phyloP scores from a whole-genome alignment of 805 yeast species.

The Candida manassasensis region DNA sequence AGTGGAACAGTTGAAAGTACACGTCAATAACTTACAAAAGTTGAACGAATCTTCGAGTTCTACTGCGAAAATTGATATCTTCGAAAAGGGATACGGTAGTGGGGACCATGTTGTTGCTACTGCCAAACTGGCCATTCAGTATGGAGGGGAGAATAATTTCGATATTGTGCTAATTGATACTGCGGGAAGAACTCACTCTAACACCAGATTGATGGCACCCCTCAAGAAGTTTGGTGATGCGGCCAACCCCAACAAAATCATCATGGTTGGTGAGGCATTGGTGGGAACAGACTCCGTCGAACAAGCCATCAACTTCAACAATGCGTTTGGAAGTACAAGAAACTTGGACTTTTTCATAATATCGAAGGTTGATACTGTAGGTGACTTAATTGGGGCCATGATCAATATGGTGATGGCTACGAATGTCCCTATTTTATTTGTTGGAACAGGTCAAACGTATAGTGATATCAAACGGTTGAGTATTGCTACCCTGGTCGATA shows the following conservation, averaged over 20 bases:
- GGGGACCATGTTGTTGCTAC: slow-evolving; percentile 91
- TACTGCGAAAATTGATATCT: slow-evolving; percentile 58
- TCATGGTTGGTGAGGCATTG: slow-evolving; percentile 97
- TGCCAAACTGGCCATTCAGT: slow-evolving; percentile 84
- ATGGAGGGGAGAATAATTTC: slow-evolving; percentile 62
- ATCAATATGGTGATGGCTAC: slow-evolving; percentile 97
- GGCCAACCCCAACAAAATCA: slow-evolving; percentile 92
- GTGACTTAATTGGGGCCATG: slow-evolving; percentile 93
- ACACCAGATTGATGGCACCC: slow-evolving; percentile 92
- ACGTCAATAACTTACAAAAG: slow-evolving; percentile 76
- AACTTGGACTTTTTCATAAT: slow-evolving; percentile 85
- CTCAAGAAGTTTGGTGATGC: slow-evolving; percentile 91
- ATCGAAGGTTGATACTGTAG: slow-evolving; percentile 95
- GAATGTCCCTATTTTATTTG: slow-evolving; percentile 89
- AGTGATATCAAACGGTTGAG: slow-evolving; percentile 88
- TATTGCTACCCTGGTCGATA: slow-evolving; percentile 88
- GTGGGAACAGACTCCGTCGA: slow-evolving; percentile 97
- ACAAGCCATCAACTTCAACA: slow-evolving; percentile 89
- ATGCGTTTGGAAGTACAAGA: slow-evolving; percentile 83
- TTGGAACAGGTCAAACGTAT: slow-evolving; percentile 96
- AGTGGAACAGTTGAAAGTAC: slow-evolving; percentile 94
- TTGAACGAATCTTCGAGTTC: slow-evolving; percentile 51
- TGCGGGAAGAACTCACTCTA: slow-evolving; percentile 96
- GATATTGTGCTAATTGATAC: slow-evolving; percentile 93
- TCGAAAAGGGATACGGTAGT: slow-evolving; percentile 95